A percentile compares a stretch with the other conserved stretches of the same genome.
These are phyloP conservation scores for Astrephomene gubernaculifera DNA, from an alignment of 139 green algal species.

Conservation along the genomic window DNA sequence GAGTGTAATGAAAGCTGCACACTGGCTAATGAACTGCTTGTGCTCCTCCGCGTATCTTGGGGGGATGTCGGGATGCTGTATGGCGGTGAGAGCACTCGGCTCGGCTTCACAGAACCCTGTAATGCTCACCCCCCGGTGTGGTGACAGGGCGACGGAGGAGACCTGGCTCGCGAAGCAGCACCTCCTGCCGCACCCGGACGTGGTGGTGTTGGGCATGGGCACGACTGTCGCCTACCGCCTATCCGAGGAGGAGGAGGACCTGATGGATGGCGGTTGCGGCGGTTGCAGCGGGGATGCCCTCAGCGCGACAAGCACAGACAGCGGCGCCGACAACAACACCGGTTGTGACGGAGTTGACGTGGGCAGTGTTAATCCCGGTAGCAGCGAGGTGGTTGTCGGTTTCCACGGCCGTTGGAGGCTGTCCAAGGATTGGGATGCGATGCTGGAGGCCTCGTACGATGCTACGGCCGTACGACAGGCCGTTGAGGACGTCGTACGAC, in stretches of 20 bases:
- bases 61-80: background rate
- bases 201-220: conserved; percentile 39
- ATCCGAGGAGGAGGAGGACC: background rate
- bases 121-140: background rate
- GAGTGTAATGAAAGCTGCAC: background rate
- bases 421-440: conserved; percentile 3
- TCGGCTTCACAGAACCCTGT: background rate
- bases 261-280: background rate
- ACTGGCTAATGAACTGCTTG: background rate
- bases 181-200: conserved; percentile 35
- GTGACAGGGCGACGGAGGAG: background rate
- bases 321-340: no score
- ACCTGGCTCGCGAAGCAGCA: conserved; percentile 36
- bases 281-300: no score
- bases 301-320: no score
- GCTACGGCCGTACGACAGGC: background rate
- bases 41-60: background rate
- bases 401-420: background rate
- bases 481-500: background rate
- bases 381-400: no score
- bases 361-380: no score
- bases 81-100: background rate
- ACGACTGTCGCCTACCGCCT: conserved; percentile 36
- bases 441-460: conserved; percentile 9
- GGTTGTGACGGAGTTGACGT: no score